phyloP scores from a whole-genome alignment of 2,329 filamentous ascomycete species.

The Coniella vitis region DNA sequence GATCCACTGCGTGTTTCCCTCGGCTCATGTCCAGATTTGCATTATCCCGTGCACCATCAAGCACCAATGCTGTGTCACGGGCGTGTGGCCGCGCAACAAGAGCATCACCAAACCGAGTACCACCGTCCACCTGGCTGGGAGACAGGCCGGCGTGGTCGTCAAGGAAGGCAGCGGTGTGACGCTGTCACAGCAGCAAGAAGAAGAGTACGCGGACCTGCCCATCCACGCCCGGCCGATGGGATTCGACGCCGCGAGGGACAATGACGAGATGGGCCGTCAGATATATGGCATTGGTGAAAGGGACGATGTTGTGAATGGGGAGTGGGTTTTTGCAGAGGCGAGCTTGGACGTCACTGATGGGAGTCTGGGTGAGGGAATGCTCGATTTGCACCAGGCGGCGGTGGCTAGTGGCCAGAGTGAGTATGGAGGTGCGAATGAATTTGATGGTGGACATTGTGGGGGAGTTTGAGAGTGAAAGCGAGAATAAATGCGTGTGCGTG shows the following conservation, averaged over 20 bases:
- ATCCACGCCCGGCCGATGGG: conserved; percentile 3
- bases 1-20: conserved; percentile 12
- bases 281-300: background rate
- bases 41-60: conserved; percentile 8
- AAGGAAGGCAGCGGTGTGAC: background rate
- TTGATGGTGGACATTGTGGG: too few relatives aligned
- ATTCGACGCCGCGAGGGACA: conserved; percentile 1
- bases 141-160: conserved; percentile 1
- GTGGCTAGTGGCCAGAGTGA: too few relatives aligned
- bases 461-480: too few relatives aligned
- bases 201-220: conserved; percentile 2
- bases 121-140: background rate
- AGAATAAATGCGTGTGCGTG: too few relatives aligned
- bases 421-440: too few relatives aligned
- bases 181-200: background rate
- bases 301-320: background rate
- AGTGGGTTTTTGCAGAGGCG: background rate
- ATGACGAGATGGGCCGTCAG: conserved; percentile 1
- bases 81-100: conserved; percentile 9
- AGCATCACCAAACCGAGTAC: background rate
- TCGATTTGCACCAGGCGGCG: background rate
- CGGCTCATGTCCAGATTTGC: conserved; percentile 1
- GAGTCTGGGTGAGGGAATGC: background rate
- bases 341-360: background rate
- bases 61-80: conserved; percentile 9